Evolutionary conservation across 495 filamentous ascomycete species (phyloP), one percentile per base, ranked within the genome.

Genomic region (Penicillium cataractarum): DNA sequence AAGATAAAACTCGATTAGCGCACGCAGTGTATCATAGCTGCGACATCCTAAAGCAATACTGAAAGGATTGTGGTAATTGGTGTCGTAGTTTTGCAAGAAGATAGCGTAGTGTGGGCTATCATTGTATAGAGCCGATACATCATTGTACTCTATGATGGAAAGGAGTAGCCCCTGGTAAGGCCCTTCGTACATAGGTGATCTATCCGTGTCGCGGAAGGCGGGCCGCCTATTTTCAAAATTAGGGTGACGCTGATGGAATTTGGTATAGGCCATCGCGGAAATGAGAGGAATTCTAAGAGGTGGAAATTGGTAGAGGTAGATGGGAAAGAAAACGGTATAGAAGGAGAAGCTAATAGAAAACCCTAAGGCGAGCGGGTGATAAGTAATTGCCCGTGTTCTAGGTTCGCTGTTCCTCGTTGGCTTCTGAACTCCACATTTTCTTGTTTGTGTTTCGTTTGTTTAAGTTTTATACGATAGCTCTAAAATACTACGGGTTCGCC

Each of bases 41-140:
- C 44, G 21, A 17, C 1, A 48, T 17, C 21, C 44, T 24, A 48
- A 22, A 48, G 21, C 39, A 22, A 17, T 48, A 26, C 44, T 48
- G 21, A 48, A 48, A 48, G 44, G 44, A 26, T 26, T 48, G 44
- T 48, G 8, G 12, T 48, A 48, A 3, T 3, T 3, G n/a, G 19
- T 21, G 19, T 48, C 21, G 44, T 48, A 48, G 44, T 19, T 17
- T 9, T 48, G 44, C 19, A 22, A 12, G 44, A 48, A 24, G 44
- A 48, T 24, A 24, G 19, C 2, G 19, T 1, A 10, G 44, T 48
- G 44, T 48, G 44, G 44, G 44, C 21, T 4, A 10, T 48, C 44
- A 48, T 48, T 48, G 44, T 48, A 48, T 12, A 48, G 44, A 48
- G 44, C 44, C 44, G 44, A 24, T 48, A 17, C 12, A 17, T 48